phyloP scores from a whole-genome alignment of 345 rosid genomes.

The Pistacia vera region DNA sequence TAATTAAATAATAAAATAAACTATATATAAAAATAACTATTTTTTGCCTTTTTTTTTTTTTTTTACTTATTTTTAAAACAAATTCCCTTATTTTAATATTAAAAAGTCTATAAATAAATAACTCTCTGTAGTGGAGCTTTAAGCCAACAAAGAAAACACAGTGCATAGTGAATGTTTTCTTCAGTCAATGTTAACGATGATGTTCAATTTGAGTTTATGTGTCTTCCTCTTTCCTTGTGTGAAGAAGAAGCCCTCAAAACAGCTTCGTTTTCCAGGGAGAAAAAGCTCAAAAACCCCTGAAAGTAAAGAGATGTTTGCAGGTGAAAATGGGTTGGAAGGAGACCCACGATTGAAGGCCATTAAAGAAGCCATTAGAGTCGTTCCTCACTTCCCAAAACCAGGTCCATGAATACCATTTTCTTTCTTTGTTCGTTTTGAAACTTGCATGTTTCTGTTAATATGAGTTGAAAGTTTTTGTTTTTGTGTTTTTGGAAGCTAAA shows the following conservation, averaged over 20 bases:
- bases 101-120: too few relatives aligned
- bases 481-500: neutral
- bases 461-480: neutral
- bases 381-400: conserved; percentile 43
- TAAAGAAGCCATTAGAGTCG: conserved; percentile 35
- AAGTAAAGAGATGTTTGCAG: conserved; percentile 31
- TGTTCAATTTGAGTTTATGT: neutral
- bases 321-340: conserved; percentile 36
- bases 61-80: too few relatives aligned
- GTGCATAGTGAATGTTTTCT: too few relatives aligned
- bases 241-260: too few relatives aligned
- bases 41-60: too few relatives aligned
- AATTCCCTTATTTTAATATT: too few relatives aligned
- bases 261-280: neutral
- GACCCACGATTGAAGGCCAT: conserved; percentile 38
- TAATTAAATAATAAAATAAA: too few relatives aligned
- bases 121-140: too few relatives aligned
- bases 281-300: neutral
- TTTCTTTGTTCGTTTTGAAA: neutral
- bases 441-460: neutral
- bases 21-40: too few relatives aligned
- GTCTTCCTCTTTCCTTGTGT: too few relatives aligned
- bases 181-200: too few relatives aligned
- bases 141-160: too few relatives aligned
- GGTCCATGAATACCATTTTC: conserved; percentile 11